Conservation (phyloP, 108 stramenopile species). For the Ochromonas danica region DNA sequence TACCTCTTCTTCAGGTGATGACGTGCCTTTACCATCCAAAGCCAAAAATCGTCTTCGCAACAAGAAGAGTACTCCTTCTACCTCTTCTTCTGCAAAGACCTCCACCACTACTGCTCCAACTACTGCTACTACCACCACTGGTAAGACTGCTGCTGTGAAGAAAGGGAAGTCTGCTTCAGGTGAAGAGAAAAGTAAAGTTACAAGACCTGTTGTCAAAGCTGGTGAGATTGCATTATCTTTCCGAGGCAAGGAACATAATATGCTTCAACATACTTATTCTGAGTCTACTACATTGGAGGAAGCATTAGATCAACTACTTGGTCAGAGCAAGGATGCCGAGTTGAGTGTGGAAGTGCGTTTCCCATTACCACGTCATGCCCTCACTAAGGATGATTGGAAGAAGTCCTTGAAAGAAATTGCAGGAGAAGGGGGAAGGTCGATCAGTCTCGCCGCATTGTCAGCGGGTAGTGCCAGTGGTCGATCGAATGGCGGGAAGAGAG, state of each 20-base stretch:
- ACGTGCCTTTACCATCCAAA: too few species aligned
- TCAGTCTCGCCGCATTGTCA: too few species aligned
- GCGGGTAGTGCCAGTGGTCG: too few species aligned
- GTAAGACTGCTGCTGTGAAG: not conserved
- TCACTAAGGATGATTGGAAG: not conserved
- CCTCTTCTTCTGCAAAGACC: not conserved
- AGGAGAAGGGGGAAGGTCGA: too few species aligned
- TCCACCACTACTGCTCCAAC: not conserved
- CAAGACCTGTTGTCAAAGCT: not conserved
- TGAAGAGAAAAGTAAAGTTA: not conserved
- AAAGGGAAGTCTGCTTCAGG: not conserved
- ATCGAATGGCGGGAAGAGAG: too few species aligned
- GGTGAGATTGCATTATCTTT: not conserved
- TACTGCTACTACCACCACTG: not conserved
- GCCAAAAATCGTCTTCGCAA: not conserved
- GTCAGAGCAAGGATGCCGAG: not conserved
- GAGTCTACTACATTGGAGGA: not conserved
- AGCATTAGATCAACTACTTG: not conserved
- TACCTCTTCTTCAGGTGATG: not conserved
- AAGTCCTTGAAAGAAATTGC: not conserved
- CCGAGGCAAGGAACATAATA: not conserved
- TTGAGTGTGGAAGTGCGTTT: not conserved
- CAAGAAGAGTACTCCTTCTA: not conserved
- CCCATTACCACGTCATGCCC: not conserved
- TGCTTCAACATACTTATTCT: not conserved